Evolutionary conservation across 345 rosid genomes (phyloP).

Genomic region (Toxicodendron radicans): DNA sequence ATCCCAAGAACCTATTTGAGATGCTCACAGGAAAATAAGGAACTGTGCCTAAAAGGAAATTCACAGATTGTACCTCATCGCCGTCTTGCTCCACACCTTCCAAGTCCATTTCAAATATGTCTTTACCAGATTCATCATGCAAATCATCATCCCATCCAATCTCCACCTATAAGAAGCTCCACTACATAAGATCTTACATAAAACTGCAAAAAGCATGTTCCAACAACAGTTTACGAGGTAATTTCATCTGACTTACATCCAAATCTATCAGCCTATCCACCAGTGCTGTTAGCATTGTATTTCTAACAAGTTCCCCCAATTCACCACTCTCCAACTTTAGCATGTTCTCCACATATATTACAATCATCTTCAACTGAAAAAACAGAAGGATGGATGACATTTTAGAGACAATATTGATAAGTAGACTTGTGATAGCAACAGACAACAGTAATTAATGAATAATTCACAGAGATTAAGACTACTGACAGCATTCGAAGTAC

Average conservation of each 20-base stretch:
- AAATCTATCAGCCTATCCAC: constrained; percentile 78
- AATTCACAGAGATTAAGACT: neutral
- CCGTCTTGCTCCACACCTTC: constrained; percentile 50
- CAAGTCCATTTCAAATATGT: constrained; percentile 81
- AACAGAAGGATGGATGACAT: neutral
- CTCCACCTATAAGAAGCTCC: constrained; percentile 45
- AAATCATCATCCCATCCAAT: constrained; percentile 80
- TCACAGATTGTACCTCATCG: constrained; percentile 43
- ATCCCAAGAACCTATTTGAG: neutral
- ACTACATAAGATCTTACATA: constrained; percentile 6
- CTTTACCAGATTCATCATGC: constrained; percentile 68
- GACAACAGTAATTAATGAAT: neutral
- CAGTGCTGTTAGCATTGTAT: constrained; percentile 63
- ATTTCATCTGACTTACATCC: constrained; percentile 62
- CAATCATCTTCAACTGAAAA: constrained; percentile 43
- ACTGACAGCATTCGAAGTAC: neutral
- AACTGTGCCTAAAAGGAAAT: neutral
- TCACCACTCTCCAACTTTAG: constrained; percentile 70
- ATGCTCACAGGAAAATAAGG: neutral
- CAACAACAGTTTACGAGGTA: neutral
- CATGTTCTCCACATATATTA: constrained; percentile 74
- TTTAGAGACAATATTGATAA: neutral
- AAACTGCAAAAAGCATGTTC: constrained; percentile 9
- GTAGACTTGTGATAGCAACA: neutral
- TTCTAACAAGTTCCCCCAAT: constrained; percentile 70